A percentile compares a stretch with the other conserved stretches of the same genome.
Conservation (phyloP, 768 basidiomycete species). For the Auricularia sp. region DNA sequence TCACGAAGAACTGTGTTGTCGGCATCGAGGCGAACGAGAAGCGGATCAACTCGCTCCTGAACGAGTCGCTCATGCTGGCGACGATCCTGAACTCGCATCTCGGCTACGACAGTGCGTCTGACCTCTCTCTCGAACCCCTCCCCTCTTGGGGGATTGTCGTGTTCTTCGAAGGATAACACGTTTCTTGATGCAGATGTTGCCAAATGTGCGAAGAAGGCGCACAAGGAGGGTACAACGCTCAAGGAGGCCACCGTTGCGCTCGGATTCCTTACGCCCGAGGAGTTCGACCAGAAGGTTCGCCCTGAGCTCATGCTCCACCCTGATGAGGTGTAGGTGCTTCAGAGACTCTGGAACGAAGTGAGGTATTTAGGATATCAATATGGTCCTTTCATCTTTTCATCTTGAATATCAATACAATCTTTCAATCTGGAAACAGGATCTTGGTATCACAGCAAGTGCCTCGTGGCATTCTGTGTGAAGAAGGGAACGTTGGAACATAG, state of each 20-base stretch:
- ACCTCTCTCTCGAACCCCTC: not conserved
- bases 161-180: too few species aligned
- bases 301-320: slow-evolving; percentile 87
- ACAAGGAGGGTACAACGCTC: slow-evolving; percentile 92
- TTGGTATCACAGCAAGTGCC: too few species aligned
- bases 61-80: slow-evolving; percentile 96
- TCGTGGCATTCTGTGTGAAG: too few species aligned
- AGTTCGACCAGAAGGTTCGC: slow-evolving; percentile 90
- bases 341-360: not conserved
- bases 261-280: slow-evolving; percentile 77
- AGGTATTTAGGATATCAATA: not conserved
- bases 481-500: too few species aligned
- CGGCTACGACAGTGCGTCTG: slow-evolving; percentile 86
- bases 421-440: too few species aligned
- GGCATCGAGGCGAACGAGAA: slow-evolving; percentile 96
- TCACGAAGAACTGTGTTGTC: slow-evolving; percentile 94
- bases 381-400: not conserved
- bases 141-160: not conserved
- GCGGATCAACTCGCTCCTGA: slow-evolving; percentile 76
- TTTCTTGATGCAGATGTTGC: slow-evolving; percentile 64
- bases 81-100: slow-evolving; percentile 93
- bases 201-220: slow-evolving; percentile 98
- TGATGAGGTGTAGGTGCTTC: slow-evolving; percentile 26
- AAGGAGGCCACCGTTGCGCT: slow-evolving; percentile 89
- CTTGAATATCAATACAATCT: too few species aligned